Conservation (phyloP, 305 asterid genomes). For the Plantago rigida region DNA sequence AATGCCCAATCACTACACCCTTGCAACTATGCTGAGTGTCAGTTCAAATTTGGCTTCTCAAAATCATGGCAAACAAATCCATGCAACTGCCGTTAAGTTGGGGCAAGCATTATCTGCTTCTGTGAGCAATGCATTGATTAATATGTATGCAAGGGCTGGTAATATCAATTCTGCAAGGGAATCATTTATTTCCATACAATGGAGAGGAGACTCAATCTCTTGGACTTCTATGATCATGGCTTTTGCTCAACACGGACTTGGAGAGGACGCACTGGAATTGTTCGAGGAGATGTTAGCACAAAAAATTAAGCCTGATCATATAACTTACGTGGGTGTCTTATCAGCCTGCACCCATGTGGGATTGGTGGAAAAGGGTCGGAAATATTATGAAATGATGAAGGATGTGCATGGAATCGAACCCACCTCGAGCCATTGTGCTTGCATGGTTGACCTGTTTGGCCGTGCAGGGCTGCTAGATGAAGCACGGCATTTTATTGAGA, state of each 20-base stretch:
- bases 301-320: slow-evolving; percentile 57
- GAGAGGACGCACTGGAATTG: slow-evolving; percentile 53
- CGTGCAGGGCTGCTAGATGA: slow-evolving; percentile 79
- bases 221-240: slow-evolving; percentile 86
- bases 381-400: slow-evolving; percentile 59
- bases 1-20: slow-evolving; percentile 61
- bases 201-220: slow-evolving; percentile 50
- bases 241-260: slow-evolving; percentile 76
- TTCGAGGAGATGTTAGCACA: slow-evolving; percentile 56
- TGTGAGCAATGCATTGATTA: slow-evolving; percentile 62
- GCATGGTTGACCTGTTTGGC: slow-evolving; percentile 75
- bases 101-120: slow-evolving; percentile 48
- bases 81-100: slow-evolving; percentile 51
- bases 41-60: slow-evolving; percentile 65
- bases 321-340: slow-evolving; percentile 71
- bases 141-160: slow-evolving; percentile 74
- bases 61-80: slow-evolving; percentile 69
- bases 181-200: slow-evolving; percentile 33
- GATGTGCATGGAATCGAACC: slow-evolving; percentile 53
- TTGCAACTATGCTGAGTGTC: slow-evolving; percentile 63
- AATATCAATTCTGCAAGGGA: slow-evolving; percentile 42
- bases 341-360: slow-evolving; percentile 82
- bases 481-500: slow-evolving; percentile 55
- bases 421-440: slow-evolving; percentile 61
- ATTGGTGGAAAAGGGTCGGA: slow-evolving; percentile 62